Conservation (phyloP, 1,139 yeast genomes). For the Blastobotrys ciferrii region DNA sequence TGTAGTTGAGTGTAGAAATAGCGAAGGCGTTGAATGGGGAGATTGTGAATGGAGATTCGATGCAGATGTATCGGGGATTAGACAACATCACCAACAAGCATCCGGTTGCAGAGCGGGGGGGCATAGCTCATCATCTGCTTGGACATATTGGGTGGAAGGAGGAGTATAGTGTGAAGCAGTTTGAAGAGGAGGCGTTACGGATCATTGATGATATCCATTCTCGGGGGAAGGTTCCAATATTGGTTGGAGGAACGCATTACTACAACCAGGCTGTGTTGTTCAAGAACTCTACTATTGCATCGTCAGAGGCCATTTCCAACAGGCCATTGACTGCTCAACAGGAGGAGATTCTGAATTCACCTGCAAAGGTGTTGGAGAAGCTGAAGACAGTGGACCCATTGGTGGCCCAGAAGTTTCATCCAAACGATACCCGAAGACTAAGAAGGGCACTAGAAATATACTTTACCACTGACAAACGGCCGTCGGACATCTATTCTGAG, state of each 20-base stretch:
- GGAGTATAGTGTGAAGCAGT: constrained; percentile 81
- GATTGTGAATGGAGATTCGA: constrained; percentile 91
- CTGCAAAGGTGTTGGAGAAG: constrained; percentile 47
- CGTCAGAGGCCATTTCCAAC: constrained; percentile 19
- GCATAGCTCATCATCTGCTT: constrained; percentile 81
- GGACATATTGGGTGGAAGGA: constrained; percentile 78
- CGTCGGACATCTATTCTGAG: constrained; percentile 66
- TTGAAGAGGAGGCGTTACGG: constrained; percentile 67
- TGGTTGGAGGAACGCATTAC: constrained; percentile 96
- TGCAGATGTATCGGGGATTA: constrained; percentile 81
- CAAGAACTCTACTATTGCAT: constrained; percentile 53
- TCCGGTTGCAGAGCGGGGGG: constrained; percentile 71
- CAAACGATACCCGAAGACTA: constrained; percentile 78
- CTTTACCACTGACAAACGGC: constrained; percentile 60
- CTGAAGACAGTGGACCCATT: constrained; percentile 62
- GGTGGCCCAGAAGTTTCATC: constrained; percentile 82
- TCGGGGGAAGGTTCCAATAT: constrained; percentile 74
- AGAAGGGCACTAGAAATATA: constrained; percentile 79
- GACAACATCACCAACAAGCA: constrained; percentile 90
- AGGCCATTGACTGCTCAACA: constrained; percentile 38
- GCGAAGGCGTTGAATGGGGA: constrained; percentile 83
- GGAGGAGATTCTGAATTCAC: constrained; percentile 44
- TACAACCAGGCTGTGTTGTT: constrained; percentile 78
- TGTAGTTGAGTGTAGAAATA: constrained; percentile 69
- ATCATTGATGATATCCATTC: constrained; percentile 61